Conservation (phyloP, 169 alveolate genomes). For the Plasmodium falciparum region DNA sequence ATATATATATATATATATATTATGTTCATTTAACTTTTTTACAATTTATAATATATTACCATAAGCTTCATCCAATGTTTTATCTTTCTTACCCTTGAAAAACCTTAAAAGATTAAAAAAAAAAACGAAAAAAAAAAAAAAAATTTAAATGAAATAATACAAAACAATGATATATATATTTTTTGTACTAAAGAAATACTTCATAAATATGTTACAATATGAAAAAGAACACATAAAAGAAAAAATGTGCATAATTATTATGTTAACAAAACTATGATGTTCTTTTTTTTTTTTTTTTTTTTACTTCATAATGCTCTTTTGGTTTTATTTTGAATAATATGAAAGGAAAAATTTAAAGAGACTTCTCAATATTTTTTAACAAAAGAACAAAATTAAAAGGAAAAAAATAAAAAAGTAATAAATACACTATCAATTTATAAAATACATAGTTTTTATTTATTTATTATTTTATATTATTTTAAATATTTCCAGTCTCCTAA, state of each 20-base stretch:
- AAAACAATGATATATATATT: too few relatives aligned
- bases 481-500: too few relatives aligned
- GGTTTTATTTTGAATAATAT: too few relatives aligned
- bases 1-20: too few relatives aligned
- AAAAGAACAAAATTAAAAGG: too few relatives aligned
- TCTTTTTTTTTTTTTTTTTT: neutral
- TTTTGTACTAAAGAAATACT: neutral
- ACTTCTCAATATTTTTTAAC: too few relatives aligned
- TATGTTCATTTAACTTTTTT: neutral
- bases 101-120: slow-evolving; percentile 42
- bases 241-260: neutral
- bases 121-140: slow-evolving; percentile 5
- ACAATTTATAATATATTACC: slow-evolving; percentile 24
- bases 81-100: slow-evolving; percentile 56
- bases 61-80: slow-evolving; percentile 67
- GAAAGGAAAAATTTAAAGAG: too few relatives aligned
- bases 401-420: too few relatives aligned
- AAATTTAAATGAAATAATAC: neutral
- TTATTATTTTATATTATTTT: too few relatives aligned
- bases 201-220: neutral
- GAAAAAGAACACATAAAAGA: neutral
- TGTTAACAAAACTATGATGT: neutral
- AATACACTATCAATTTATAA: too few relatives aligned
- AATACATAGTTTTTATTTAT: too few relatives aligned
- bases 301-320: neutral